Evolutionary conservation across 306 rosid genomes (phyloP).

Genomic region (Pyrus betulifolia): DNA sequence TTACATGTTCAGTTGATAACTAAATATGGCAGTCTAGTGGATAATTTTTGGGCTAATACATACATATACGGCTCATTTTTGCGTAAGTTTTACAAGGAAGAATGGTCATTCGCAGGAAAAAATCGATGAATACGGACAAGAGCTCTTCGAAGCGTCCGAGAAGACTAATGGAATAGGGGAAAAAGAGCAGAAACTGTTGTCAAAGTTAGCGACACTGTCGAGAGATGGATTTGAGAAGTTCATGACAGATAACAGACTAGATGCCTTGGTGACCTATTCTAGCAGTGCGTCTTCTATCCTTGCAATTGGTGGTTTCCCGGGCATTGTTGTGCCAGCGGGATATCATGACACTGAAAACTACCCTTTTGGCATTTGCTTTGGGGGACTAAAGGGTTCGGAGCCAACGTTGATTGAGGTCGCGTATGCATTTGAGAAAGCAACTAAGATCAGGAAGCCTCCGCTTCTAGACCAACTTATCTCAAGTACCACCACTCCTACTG

Average conservation of each 20-base stretch:
- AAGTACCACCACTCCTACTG: not conserved
- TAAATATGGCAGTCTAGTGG: not conserved
- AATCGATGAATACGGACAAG: constrained; percentile 30
- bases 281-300: constrained; percentile 11
- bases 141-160: constrained; percentile 15
- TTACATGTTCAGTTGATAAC: not conserved
- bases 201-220: constrained; percentile 16
- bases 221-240: constrained; percentile 28
- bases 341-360: constrained; percentile 16
- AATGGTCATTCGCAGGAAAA: constrained; percentile 20
- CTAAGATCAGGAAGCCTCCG: constrained; percentile 22
- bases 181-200: constrained; percentile 11
- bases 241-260: constrained; percentile 25
- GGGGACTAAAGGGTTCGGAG: constrained; percentile 34
- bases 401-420: constrained; percentile 39
- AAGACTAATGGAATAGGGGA: constrained; percentile 19
- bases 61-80: not conserved
- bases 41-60: not conserved
- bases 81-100: too few species aligned
- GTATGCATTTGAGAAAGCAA: constrained; percentile 36
- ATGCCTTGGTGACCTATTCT: constrained; percentile 36
- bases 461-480: not conserved
- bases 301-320: constrained; percentile 43
- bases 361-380: constrained; percentile 36
- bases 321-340: constrained; percentile 36